These are phyloP conservation scores for Boletus sp. DNA, from an alignment of 1,284 basidiomycete species.

Conservation along the genomic window DNA sequence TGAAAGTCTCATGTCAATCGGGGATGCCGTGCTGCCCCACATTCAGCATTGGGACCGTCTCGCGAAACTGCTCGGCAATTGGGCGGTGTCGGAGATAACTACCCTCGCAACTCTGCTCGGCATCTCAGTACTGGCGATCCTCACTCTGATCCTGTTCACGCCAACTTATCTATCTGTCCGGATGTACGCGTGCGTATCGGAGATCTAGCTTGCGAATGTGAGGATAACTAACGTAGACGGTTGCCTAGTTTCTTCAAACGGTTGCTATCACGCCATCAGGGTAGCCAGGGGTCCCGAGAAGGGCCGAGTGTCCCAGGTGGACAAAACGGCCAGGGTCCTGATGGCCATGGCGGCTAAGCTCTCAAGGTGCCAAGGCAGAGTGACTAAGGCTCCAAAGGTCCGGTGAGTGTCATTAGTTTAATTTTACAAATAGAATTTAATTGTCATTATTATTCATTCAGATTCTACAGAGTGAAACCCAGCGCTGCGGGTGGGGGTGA, in stretches of 20 bases:
- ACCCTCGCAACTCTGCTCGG: slow-evolving; percentile 19
- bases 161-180: slow-evolving; percentile 15
- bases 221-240: slow-evolving; percentile 7
- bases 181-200: slow-evolving; percentile 15
- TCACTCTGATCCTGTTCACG: slow-evolving; percentile 1
- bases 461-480: no score
- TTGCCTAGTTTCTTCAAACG: slow-evolving; percentile 9
- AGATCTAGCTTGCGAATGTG: no score
- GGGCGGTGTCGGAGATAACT: not conserved
- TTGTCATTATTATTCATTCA: no score
- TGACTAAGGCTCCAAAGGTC: no score
- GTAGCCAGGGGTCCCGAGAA: no score
- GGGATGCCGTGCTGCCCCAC: slow-evolving; percentile 16
- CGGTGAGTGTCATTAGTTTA: no score
- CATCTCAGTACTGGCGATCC: slow-evolving; percentile 16
- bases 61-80: slow-evolving; percentile 3
- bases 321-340: no score
- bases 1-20: slow-evolving; percentile 18
- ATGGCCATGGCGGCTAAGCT: no score
- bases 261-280: not conserved
- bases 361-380: no score
- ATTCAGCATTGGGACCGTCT: slow-evolving; percentile 21
- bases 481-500: no score
- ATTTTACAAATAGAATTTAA: no score
- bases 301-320: no score